These are phyloP conservation scores for Aspergillus niger DNA, from an alignment of 2,329 filamentous ascomycete genomes.

Conservation along the genomic window DNA sequence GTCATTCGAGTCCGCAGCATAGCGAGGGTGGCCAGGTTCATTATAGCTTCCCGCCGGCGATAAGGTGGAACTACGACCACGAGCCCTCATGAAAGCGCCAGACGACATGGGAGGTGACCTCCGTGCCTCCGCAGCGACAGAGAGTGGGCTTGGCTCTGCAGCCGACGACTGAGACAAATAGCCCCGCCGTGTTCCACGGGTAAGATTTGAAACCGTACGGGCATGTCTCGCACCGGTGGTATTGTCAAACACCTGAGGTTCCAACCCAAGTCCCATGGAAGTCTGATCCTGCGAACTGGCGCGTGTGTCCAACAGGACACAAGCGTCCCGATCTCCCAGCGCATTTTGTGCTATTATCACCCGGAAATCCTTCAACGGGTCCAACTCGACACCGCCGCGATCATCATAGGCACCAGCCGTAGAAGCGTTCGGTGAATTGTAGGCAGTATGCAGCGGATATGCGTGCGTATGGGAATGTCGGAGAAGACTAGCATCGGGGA, in stretches of 20 bases:
- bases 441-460: slow-evolving; percentile 45
- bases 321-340: slow-evolving; percentile 50
- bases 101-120: slow-evolving; percentile 35
- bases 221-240: slow-evolving; percentile 33
- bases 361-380: slow-evolving; percentile 47
- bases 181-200: slow-evolving; percentile 37
- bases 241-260: slow-evolving; percentile 35
- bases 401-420: slow-evolving; percentile 50
- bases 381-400: slow-evolving; percentile 49
- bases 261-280: slow-evolving; percentile 38
- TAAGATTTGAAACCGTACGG: slow-evolving; percentile 41
- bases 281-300: slow-evolving; percentile 28
- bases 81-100: slow-evolving; percentile 44
- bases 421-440: slow-evolving; percentile 47
- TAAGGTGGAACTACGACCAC: slow-evolving; percentile 50
- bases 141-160: slow-evolving; percentile 37
- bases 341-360: slow-evolving; percentile 53
- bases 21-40: slow-evolving; percentile 40
- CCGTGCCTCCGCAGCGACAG: slow-evolving; percentile 36
- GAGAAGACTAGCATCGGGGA: slow-evolving; percentile 48
- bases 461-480: slow-evolving; percentile 44
- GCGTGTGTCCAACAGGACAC: slow-evolving; percentile 49
- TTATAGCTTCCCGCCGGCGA: slow-evolving; percentile 36
- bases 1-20: slow-evolving; percentile 53
- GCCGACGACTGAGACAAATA: slow-evolving; percentile 38